Evolutionary conservation across 129 eudicot genomes (phyloP).

Genomic region (Helichrysum umbraculigerum): DNA sequence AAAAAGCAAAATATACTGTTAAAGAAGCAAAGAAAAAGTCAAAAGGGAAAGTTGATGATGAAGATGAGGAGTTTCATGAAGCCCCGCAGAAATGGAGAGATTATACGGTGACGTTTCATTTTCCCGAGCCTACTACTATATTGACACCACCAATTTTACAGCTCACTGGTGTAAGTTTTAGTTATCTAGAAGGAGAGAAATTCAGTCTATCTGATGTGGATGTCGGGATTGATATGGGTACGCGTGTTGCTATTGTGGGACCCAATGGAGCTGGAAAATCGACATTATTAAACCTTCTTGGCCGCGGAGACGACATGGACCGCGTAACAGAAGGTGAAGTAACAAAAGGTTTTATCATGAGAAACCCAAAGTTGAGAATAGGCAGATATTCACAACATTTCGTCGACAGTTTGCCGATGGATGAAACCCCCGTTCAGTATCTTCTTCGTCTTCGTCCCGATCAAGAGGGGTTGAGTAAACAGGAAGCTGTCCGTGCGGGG

Average conservation of each 20-base stretch:
- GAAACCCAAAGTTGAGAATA: conserved; percentile 57
- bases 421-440: conserved; percentile 65
- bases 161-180: conserved; percentile 56
- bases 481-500: conserved; percentile 63
- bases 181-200: conserved; percentile 55
- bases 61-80: no score
- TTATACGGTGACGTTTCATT: no score
- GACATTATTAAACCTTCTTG: conserved; percentile 58
- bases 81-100: no score
- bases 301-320: conserved; percentile 39
- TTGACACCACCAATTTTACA: conserved; percentile 31
- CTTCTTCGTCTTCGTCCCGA: conserved; percentile 61
- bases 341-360: conserved; percentile 5
- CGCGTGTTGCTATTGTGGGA: conserved; percentile 70
- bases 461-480: conserved; percentile 60
- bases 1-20: no score
- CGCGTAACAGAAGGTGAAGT: conserved; percentile 56
- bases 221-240: conserved; percentile 78
- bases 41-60: no score
- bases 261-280: conserved; percentile 77
- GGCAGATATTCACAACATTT: conserved; percentile 72
- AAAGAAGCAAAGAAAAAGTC: no score
- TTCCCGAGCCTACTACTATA: no score
- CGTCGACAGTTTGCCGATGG: conserved; percentile 58
- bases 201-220: conserved; percentile 65